Evolutionary conservation across 768 basidiomycete genomes (phyloP), one percentile per base, ranked within the genome.

Genomic region (Gyrodon lividus): DNA sequence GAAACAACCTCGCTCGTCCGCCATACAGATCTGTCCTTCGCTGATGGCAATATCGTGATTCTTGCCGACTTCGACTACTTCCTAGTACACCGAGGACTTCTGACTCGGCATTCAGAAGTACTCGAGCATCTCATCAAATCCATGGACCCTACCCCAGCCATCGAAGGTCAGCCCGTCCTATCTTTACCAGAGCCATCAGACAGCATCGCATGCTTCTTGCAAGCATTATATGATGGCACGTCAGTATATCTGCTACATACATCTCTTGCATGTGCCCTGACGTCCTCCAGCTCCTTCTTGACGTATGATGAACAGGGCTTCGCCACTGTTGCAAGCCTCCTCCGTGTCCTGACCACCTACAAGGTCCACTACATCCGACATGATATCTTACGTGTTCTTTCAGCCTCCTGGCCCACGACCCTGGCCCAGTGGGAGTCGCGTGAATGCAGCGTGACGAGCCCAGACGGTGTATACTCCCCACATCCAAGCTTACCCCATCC

Each of bases 141-240:
- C 20, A 56, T 73, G 37, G 63, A 65, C 56, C 10, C 35, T 7
- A 17, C 54, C 3, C 28, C 52, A 0, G 38, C 26, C 4, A 67
- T 89, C 33, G 84, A 87, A 63, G 84, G 79, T 3, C 76, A 76
- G 3, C 76, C 82, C 2, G 76, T 83, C 5, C 65, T 90, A 28
- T 58, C 72, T 23, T 69, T 89, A 1, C 68, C 78, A 23, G 84
- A 88, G 48, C 51, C 77, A 1, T 65, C 86, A 13, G 74, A 77
- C 50, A 83, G 86, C 51, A 69, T 88, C 55, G 75, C 72, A 20
- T 66, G 73, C 52, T 83, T 91, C 57, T 67, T 91, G 17, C 70
- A 76, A 24, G 82, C 84, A 4, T 58, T 91, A 14, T 90, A 88
- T 57, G 87, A 88, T 56, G 86, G 86, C 61, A 73, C 82, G 86